Evolutionary conservation across 768 basidiomycete species (phyloP).

Genomic region (Albatrellus ellisii): DNA sequence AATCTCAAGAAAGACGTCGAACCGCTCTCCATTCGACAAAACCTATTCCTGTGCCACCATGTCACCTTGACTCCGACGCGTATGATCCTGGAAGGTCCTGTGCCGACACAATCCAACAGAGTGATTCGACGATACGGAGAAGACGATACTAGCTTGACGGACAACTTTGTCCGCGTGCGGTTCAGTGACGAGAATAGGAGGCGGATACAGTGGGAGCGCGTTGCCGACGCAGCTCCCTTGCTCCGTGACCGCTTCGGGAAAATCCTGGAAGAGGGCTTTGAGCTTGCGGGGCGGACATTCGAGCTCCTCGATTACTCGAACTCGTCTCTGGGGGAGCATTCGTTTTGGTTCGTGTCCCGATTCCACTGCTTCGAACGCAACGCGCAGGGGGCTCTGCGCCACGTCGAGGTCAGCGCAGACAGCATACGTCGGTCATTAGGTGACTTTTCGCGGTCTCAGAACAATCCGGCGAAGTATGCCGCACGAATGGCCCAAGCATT

Average conservation of each 20-base stretch:
- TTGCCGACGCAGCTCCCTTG: slow-evolving; percentile 44
- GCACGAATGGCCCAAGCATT: slow-evolving; percentile 79
- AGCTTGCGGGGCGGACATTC: slow-evolving; percentile 56
- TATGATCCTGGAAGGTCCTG: slow-evolving; percentile 65
- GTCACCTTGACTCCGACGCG: slow-evolving; percentile 69
- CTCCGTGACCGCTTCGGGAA: slow-evolving; percentile 23
- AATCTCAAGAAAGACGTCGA: slow-evolving; percentile 11
- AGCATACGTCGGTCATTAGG: slow-evolving; percentile 53
- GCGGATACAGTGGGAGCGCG: slow-evolving; percentile 58
- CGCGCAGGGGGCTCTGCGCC: no score
- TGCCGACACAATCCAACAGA: slow-evolving; percentile 63
- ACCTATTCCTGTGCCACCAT: slow-evolving; percentile 55
- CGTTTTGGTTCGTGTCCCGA: slow-evolving; percentile 70
- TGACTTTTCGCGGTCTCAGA: slow-evolving; percentile 38
- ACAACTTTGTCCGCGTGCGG: slow-evolving; percentile 70
- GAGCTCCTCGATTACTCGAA: slow-evolving; percentile 76
- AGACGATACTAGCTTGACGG: slow-evolving; percentile 29
- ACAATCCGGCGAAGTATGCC: slow-evolving; percentile 62
- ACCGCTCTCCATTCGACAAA: slow-evolving; percentile 17
- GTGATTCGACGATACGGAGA: slow-evolving; percentile 51
- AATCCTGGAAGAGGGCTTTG: slow-evolving; percentile 47
- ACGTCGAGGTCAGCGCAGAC: slow-evolving; percentile 36
- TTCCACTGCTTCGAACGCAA: slow-evolving; percentile 39
- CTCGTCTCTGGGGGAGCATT: slow-evolving; percentile 66
- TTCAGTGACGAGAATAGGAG: slow-evolving; percentile 76